Evolutionary conservation across 2,329 filamentous ascomycete species (phyloP).

Genomic region (Verruconis gallopava): DNA sequence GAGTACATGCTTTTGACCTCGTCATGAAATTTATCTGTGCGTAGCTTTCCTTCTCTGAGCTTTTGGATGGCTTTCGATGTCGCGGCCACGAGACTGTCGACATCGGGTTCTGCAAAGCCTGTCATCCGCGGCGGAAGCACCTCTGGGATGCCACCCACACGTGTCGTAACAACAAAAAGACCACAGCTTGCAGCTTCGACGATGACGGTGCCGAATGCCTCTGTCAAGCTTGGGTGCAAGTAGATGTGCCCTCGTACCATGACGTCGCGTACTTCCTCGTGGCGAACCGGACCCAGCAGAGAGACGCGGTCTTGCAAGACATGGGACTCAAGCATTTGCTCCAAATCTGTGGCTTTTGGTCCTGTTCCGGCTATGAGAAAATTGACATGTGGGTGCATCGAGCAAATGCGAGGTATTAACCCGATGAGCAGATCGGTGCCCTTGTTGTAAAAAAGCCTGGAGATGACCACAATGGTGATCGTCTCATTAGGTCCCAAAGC

Average conservation of each 20-base stretch:
- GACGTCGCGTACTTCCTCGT: slow-evolving; percentile 93
- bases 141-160: slow-evolving; percentile 92
- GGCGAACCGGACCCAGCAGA: slow-evolving; percentile 80
- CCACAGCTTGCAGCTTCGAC: slow-evolving; percentile 95
- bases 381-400: slow-evolving; percentile 78
- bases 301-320: slow-evolving; percentile 88
- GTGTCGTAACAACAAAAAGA: slow-evolving; percentile 89
- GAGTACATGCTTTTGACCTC: slow-evolving; percentile 98
- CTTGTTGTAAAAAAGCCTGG: slow-evolving; percentile 96
- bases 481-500: slow-evolving; percentile 69
- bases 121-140: slow-evolving; percentile 96
- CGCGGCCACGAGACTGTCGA: slow-evolving; percentile 83
- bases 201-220: slow-evolving; percentile 95
- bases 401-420: slow-evolving; percentile 82
- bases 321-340: slow-evolving; percentile 95
- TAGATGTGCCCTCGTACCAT: slow-evolving; percentile 98
- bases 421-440: slow-evolving; percentile 95
- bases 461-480: slow-evolving; percentile 95
- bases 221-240: slow-evolving; percentile 84
- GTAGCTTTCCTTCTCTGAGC: slow-evolving; percentile 71
- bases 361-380: slow-evolving; percentile 96
- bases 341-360: slow-evolving; percentile 91
- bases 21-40: slow-evolving; percentile 89
- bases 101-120: slow-evolving; percentile 89
- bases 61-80: slow-evolving; percentile 82